These are phyloP conservation scores for Testicularia cyperi DNA, from an alignment of 1,284 basidiomycete genomes.

Conservation along the genomic window DNA sequence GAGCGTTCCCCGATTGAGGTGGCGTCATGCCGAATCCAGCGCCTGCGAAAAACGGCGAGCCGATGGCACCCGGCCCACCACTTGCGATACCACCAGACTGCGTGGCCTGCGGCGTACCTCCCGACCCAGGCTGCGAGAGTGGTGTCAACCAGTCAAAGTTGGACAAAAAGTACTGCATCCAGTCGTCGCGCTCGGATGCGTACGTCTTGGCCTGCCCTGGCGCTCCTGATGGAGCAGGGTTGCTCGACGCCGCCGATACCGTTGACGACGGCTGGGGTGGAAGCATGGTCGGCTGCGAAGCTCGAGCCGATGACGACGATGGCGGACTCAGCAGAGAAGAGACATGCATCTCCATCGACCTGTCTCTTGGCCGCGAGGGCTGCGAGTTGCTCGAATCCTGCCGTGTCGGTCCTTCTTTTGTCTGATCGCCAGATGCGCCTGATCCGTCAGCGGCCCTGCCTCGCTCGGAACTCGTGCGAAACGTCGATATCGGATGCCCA, in stretches of 20 bases:
- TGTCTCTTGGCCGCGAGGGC: slow-evolving; percentile 2
- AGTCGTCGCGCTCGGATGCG: slow-evolving; percentile 29
- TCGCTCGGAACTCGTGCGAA: slow-evolving; percentile 29
- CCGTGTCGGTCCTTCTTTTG: too few species aligned
- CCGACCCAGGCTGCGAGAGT: slow-evolving; percentile 1
- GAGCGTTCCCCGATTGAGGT: too few species aligned
- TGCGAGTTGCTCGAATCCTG: neutral
- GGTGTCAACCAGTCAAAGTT: slow-evolving; percentile 37
- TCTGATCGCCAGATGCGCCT: neutral
- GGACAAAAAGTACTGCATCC: slow-evolving; percentile 39
- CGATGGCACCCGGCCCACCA: neutral
- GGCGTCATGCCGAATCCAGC: neutral
- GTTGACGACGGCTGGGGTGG: neutral
- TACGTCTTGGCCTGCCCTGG: slow-evolving; percentile 6
- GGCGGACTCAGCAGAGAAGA: slow-evolving; percentile 11
- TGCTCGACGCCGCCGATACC: neutral
- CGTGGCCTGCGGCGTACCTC: neutral
- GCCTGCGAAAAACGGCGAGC: neutral
- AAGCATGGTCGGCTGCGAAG: neutral
- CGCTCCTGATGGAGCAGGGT: neutral
- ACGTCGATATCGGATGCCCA: slow-evolving; percentile 12
- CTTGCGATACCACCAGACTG: too few species aligned
- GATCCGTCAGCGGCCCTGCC: slow-evolving; percentile 13
- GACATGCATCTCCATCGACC: slow-evolving; percentile 7
- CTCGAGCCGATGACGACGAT: neutral